Conservation (phyloP, 257 asterid species). For the Datura wrightii region DNA sequence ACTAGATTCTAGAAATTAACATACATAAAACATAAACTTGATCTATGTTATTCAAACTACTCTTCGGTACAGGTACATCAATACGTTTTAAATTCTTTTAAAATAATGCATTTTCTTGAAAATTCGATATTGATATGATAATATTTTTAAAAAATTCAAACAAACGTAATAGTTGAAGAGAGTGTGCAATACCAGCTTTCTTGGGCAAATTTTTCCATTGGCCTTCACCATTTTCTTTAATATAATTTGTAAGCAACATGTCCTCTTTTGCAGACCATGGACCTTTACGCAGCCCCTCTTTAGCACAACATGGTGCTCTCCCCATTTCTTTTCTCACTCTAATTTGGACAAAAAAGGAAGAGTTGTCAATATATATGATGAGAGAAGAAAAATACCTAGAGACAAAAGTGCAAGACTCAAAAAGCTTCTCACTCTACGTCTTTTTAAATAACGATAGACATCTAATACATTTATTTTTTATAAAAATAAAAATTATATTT, state of each 20-base stretch:
- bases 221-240: constrained; percentile 43
- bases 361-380: not conserved
- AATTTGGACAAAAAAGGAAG: not conserved
- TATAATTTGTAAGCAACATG: constrained; percentile 33
- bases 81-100: not conserved
- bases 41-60: not conserved
- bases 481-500: not conserved
- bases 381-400: not conserved
- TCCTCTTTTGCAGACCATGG: constrained; percentile 43
- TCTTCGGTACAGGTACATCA: accelerated
- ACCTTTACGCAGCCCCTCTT: constrained; percentile 39
- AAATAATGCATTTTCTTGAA: not conserved
- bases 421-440: not conserved
- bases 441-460: not conserved
- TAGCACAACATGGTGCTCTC: constrained; percentile 45
- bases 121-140: not conserved
- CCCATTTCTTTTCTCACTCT: constrained; percentile 35
- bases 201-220: constrained; percentile 41
- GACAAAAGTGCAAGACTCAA: not conserved
- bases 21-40: not conserved
- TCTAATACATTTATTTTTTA: not conserved
- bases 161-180: not conserved
- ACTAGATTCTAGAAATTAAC: not conserved
- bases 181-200: constrained; percentile 38
- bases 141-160: not conserved